These are phyloP conservation scores for Candida peoriensis DNA, from an alignment of 805 yeast genomes.

Conservation along the genomic window DNA sequence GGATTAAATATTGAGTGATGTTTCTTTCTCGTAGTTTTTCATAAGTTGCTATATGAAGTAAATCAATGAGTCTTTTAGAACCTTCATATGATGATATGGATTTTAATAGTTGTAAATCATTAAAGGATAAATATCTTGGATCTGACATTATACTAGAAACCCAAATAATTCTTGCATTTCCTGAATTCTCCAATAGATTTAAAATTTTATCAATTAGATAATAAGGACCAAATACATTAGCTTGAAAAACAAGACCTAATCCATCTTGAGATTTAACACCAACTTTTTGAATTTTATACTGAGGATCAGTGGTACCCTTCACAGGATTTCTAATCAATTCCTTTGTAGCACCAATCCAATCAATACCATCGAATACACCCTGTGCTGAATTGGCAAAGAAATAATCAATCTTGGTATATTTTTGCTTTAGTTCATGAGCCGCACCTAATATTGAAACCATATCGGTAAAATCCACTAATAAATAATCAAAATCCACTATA, in stretches of 20 bases:
- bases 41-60: constrained; percentile 72
- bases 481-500: constrained; percentile 76
- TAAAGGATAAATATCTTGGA: constrained; percentile 64
- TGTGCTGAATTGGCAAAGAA: constrained; percentile 87
- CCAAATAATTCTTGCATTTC: constrained; percentile 75
- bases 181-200: constrained; percentile 43
- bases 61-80: constrained; percentile 81
- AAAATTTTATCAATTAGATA: constrained; percentile 66
- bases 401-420: constrained; percentile 67
- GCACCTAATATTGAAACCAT: constrained; percentile 84
- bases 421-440: constrained; percentile 58
- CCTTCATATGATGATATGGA: constrained; percentile 80
- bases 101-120: constrained; percentile 68
- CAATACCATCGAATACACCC: constrained; percentile 80
- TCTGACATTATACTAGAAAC: constrained; percentile 79
- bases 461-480: constrained; percentile 82
- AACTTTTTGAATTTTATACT: constrained; percentile 73
- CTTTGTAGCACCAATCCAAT: constrained; percentile 73
- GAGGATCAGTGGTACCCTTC: constrained; percentile 82
- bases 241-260: constrained; percentile 85
- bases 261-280: constrained; percentile 78
- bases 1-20: constrained; percentile 71
- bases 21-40: constrained; percentile 44
- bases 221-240: constrained; percentile 95
- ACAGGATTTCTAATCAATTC: constrained; percentile 66